Percentiles rank a stretch among this genome's conserved stretches.
Conservation (phyloP, 1,284 basidiomycete species). For the Ustilago lituana region DNA sequence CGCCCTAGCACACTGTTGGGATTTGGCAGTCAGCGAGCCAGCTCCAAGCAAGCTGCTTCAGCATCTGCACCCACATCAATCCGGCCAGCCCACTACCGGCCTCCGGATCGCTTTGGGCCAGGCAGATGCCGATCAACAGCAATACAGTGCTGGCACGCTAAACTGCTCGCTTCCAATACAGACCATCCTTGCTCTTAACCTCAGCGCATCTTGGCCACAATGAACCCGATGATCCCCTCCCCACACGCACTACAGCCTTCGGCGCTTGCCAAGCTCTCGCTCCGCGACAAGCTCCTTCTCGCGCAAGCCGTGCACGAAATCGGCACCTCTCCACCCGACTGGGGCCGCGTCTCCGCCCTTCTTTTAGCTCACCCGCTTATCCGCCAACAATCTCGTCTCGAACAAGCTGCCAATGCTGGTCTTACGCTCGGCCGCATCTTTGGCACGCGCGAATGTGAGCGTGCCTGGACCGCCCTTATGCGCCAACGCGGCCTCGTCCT, state of each 20-base stretch:
- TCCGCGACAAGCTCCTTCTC: constrained; percentile 62
- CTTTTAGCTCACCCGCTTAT: constrained; percentile 59
- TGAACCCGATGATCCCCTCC: constrained; percentile 45
- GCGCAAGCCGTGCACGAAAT: constrained; percentile 62
- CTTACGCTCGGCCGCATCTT: constrained; percentile 55
- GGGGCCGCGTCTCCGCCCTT: constrained; percentile 52
- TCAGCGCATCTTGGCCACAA: background rate
- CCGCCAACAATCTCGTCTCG: constrained; percentile 44
- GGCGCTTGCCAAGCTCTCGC: constrained; percentile 41
- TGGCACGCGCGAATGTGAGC: constrained; percentile 58
- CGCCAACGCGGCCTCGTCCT: constrained; percentile 49
- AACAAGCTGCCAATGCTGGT: constrained; percentile 49
- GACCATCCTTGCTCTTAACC: too few species aligned
- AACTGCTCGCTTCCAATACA: too few species aligned
- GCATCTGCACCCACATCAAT: too few species aligned
- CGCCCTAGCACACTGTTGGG: too few species aligned
- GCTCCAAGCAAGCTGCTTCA: too few species aligned
- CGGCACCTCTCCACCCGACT: constrained; percentile 56
- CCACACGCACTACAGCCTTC: constrained; percentile 42
- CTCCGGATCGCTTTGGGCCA: too few species aligned
- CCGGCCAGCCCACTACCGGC: too few species aligned
- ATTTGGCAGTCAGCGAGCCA: too few species aligned
- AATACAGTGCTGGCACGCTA: too few species aligned
- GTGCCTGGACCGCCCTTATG: constrained; percentile 58
- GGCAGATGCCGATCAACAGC: too few species aligned